phyloP scores from a whole-genome alignment of 257 asterid species.

The Solanum peruvianum region DNA sequence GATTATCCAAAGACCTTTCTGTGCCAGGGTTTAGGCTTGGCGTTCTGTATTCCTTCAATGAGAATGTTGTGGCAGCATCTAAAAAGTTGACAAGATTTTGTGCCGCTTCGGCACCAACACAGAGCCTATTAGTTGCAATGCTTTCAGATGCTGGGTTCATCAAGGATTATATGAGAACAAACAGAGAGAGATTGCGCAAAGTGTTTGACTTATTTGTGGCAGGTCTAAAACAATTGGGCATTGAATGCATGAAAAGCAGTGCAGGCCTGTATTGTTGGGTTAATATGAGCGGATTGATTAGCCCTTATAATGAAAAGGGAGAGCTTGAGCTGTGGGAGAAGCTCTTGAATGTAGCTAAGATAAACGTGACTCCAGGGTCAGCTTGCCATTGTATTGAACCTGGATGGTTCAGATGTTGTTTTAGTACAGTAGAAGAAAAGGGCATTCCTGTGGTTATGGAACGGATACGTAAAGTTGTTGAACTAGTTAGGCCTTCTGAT shows the following conservation, averaged over 20 bases:
- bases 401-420: slow-evolving; percentile 96
- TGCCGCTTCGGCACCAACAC: slow-evolving; percentile 80
- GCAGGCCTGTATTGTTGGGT: slow-evolving; percentile 91
- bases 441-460: slow-evolving; percentile 65
- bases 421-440: slow-evolving; percentile 42
- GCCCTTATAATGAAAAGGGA: slow-evolving; percentile 73
- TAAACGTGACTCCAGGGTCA: slow-evolving; percentile 80
- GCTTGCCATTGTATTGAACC: slow-evolving; percentile 97
- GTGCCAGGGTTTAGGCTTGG: slow-evolving; percentile 94
- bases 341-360: slow-evolving; percentile 56
- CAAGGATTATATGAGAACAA: slow-evolving; percentile 38
- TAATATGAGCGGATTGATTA: slow-evolving; percentile 78
- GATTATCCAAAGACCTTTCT: slow-evolving; percentile 77
- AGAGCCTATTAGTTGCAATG: slow-evolving; percentile 59
- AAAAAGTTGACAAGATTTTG: slow-evolving; percentile 69
- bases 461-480: slow-evolving; percentile 57
- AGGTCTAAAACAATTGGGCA: slow-evolving; percentile 52
- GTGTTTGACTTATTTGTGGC: slow-evolving; percentile 47
- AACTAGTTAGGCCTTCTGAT: slow-evolving; percentile 53
- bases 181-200: slow-evolving; percentile 43
- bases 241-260: slow-evolving; percentile 54
- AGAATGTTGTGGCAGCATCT: slow-evolving; percentile 74
- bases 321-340: slow-evolving; percentile 92
- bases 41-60: slow-evolving; percentile 65
- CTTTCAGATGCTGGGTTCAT: slow-evolving; percentile 64